phyloP scores from a whole-genome alignment of 2,329 filamentous ascomycete species.

The Trichophyton rubrum region DNA sequence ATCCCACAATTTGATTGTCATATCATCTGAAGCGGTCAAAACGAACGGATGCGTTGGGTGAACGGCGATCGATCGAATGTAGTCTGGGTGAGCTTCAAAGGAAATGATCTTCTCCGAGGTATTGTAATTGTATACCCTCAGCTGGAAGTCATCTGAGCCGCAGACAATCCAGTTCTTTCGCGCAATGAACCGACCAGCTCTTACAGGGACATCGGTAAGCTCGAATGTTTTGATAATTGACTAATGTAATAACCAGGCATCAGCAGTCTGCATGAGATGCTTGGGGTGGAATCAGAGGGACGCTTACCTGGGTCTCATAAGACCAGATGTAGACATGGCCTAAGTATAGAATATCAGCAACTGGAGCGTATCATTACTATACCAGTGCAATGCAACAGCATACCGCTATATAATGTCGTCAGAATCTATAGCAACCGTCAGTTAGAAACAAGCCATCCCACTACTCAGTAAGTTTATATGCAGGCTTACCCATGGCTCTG shows the following conservation, averaged over 20 bases:
- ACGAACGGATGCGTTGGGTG: conserved; percentile 94
- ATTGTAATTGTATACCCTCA: conserved; percentile 97
- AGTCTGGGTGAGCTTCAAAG: conserved; percentile 96
- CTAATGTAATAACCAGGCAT: conserved; percentile 22
- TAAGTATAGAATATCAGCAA: conserved; percentile 26
- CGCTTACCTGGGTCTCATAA: conserved; percentile 67
- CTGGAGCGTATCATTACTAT: neutral
- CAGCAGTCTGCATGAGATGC: neutral
- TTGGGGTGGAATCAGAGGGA: neutral
- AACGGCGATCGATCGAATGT: conserved; percentile 91
- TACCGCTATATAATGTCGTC: conserved; percentile 92
- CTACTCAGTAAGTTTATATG: conserved; percentile 1
- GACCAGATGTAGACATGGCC: conserved; percentile 99
- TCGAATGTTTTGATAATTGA: conserved; percentile 98
- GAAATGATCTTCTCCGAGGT: conserved; percentile 96
- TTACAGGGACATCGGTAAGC: conserved; percentile 93
- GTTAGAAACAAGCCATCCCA: conserved; percentile 16
- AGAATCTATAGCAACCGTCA: conserved; percentile 45
- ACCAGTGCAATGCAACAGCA: conserved; percentile 19
- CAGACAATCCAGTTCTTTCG: conserved; percentile 99
- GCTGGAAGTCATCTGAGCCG: conserved; percentile 81
- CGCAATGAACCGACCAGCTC: conserved; percentile 89
- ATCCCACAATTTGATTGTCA: conserved; percentile 98
- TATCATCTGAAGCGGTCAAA: conserved; percentile 90
- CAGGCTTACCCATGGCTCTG: conserved; percentile 73